Conservation (phyloP, 2,329 filamentous ascomycete genomes). For the Incumbomyces delicatus region DNA sequence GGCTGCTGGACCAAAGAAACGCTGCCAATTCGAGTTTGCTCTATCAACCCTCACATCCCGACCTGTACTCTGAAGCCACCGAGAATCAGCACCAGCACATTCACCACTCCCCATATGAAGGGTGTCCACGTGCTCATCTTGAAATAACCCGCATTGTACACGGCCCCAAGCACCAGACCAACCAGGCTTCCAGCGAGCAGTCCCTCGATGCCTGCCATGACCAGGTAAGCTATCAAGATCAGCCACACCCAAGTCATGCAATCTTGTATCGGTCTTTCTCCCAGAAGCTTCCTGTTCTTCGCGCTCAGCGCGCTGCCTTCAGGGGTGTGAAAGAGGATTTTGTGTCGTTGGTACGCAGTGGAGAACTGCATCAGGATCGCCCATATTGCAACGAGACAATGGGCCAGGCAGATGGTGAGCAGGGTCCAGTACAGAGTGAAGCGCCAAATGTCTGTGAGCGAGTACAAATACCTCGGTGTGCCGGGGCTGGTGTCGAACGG, state of each 20-base stretch:
- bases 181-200: constrained; percentile 72
- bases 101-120: constrained; percentile 77
- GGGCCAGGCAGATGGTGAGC: constrained; percentile 65
- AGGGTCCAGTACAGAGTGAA: constrained; percentile 84
- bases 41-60: constrained; percentile 50
- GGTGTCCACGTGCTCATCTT: constrained; percentile 93
- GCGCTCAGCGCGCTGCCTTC: constrained; percentile 10
- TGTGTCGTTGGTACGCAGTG: constrained; percentile 12
- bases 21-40: too few species aligned
- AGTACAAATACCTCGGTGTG: constrained; percentile 58
- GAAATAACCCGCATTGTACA: constrained; percentile 75
- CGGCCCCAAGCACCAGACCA: constrained; percentile 65
- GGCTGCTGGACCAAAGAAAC: too few species aligned
- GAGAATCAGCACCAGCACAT: constrained; percentile 69
- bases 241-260: constrained; percentile 48
- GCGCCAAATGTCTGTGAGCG: constrained; percentile 68
- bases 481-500: constrained; percentile 49
- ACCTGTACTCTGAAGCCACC: constrained; percentile 92
- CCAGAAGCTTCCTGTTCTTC: constrained; percentile 18
- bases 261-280: constrained; percentile 17
- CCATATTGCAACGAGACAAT: constrained; percentile 61
- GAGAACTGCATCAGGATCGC: constrained; percentile 57
- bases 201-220: constrained; percentile 66
- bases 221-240: constrained; percentile 58
- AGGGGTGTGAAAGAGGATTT: constrained; percentile 11